Evolutionary conservation across 2,329 filamentous ascomycete genomes (phyloP).

Genomic region (Aspergillus sclerotialis): DNA sequence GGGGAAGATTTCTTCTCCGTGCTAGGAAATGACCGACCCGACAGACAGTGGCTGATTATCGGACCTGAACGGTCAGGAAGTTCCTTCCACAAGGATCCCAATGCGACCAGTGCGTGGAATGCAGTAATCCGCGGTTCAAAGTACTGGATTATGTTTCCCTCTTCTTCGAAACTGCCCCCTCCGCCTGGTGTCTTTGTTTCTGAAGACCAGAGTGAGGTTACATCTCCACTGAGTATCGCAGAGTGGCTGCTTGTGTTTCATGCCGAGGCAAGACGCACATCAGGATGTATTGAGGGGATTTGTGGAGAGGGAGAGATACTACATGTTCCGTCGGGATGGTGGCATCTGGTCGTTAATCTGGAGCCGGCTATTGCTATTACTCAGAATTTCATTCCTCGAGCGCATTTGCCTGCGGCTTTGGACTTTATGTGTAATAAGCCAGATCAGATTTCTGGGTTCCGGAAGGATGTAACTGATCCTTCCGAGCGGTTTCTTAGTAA

Average conservation of each 20-base stretch:
- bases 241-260: conserved; percentile 94
- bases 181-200: conserved; percentile 90
- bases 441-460: conserved; percentile 83
- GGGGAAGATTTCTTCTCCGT: conserved; percentile 79
- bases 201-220: conserved; percentile 84
- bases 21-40: conserved; percentile 69
- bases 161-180: conserved; percentile 51
- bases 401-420: conserved; percentile 67
- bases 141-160: conserved; percentile 98
- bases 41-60: conserved; percentile 87
- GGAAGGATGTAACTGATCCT: conserved; percentile 61
- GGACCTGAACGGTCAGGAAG: conserved; percentile 81
- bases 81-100: conserved; percentile 84
- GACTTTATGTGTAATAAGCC: conserved; percentile 74
- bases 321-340: conserved; percentile 92
- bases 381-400: conserved; percentile 83
- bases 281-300: conserved; percentile 78
- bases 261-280: conserved; percentile 65
- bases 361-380: conserved; percentile 81
- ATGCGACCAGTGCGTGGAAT: conserved; percentile 77
- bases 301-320: conserved; percentile 79
- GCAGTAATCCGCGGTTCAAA: conserved; percentile 83
- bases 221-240: conserved; percentile 88
- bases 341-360: conserved; percentile 90
- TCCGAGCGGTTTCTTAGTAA: conserved; percentile 68